Conservation (phyloP, 495 filamentous ascomycete genomes). For the Astrothelium subdiscretum region DNA sequence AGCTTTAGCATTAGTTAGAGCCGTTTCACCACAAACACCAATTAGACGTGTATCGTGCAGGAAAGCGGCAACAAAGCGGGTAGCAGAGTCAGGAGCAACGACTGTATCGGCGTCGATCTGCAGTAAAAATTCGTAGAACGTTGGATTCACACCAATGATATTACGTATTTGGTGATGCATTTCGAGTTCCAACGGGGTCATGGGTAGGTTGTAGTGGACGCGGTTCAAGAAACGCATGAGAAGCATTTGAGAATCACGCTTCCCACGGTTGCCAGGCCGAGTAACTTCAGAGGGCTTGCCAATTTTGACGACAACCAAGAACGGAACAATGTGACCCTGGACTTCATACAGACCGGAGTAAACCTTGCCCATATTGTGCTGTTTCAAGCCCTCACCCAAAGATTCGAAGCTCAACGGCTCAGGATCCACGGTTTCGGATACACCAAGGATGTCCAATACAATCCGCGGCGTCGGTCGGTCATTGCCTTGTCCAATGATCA, state of each 20-base stretch:
- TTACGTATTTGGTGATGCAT: conserved; percentile 99
- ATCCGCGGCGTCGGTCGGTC: conserved; percentile 92
- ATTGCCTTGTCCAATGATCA: conserved; percentile 99
- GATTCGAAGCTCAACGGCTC: conserved; percentile 96
- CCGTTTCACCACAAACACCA: conserved; percentile 89
- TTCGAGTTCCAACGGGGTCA: conserved; percentile 94
- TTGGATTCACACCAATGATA: conserved; percentile 96
- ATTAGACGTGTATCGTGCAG: conserved; percentile 83
- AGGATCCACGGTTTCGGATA: conserved; percentile 87
- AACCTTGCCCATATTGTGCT: conserved; percentile 98
- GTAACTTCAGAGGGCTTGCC: conserved; percentile 96
- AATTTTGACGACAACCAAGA: conserved; percentile 92
- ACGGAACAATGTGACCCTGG: conserved; percentile 94
- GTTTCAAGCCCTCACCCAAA: conserved; percentile 88
- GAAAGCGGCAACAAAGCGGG: conserved; percentile 86
- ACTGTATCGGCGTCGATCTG: conserved; percentile 97
- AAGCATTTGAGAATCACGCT: conserved; percentile 97
- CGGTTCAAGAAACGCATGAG: conserved; percentile 98
- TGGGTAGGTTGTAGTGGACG: conserved; percentile 89
- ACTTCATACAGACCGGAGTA: conserved; percentile 98
- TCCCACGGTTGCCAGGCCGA: conserved; percentile 86
- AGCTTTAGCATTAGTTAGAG: conserved; percentile 80
- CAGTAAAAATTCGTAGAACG: conserved; percentile 94
- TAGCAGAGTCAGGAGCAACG: conserved; percentile 81
- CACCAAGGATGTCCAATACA: conserved; percentile 92